Evolutionary conservation across 768 basidiomycete species (phyloP), one percentile per base, ranked within the genome.

Genomic region (Myochromella boudieri): DNA sequence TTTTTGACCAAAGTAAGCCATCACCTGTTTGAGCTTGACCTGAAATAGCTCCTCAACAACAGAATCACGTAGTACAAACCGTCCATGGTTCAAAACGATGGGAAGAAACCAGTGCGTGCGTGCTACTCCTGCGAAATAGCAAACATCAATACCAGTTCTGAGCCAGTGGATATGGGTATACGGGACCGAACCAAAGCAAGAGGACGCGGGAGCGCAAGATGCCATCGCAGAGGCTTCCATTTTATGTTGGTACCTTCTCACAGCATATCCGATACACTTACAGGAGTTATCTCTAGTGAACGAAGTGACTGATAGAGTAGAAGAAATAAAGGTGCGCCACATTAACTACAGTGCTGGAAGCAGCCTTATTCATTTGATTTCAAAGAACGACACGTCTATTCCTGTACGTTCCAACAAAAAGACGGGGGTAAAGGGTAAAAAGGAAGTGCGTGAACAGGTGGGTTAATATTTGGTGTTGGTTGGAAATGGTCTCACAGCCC

Each of bases 11-110:
- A 86, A 66, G 84, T 77, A 54, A 28, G 64, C 28, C 10, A 26
- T 21, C 12, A 20, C 24, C 18, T n/a, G n/a, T n/a, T n/a, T n/a
- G n/a, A n/a, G 7, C 11, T 31, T 14, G 29, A 43, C 15, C 20
- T 40, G 33, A 1, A 11, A 15, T 25, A 21, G 38, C 29, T 24
- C 15, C 24, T 14, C 48, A 34, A 46, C 17, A 43, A 15, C 14
- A 32, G 44, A 22, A 20, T 17, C 44, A 20, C 42, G 10, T 51
- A 88, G 85, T 86, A 80, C 53, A 84, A 74, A 42, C 87, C 87
- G 1, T 87, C 85, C 14, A 84, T 88, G 85, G 82, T 87, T 8
- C 80, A 85, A 54, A 79, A 89, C 58, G 84, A 88, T 48, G 87
- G 86, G 3, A 83, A 72, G 0, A 88, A 87, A 62, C 85, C 85